Evolutionary conservation across 108 stramenopile genomes (phyloP), one percentile per base, ranked within the genome.

Genomic region (Fragilaria crotonensis): DNA sequence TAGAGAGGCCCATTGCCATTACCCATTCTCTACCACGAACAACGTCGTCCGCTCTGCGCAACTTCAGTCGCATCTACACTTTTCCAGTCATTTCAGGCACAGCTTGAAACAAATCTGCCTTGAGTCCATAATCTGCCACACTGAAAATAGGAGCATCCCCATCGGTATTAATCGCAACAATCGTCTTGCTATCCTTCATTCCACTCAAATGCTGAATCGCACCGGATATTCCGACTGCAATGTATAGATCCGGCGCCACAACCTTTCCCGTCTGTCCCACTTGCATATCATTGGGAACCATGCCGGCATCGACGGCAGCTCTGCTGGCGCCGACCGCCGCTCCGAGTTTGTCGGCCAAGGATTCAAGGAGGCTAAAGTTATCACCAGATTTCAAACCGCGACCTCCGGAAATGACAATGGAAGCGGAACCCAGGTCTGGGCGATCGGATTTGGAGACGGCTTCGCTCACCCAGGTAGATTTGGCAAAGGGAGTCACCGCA

Each of bases 131-230:
- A 85, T 99, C 98, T 4, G 96, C 93, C 9, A 98, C 96, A 62
- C 93, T 89, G 64, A 99, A 97, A 66, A 99, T 99, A 44, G 99
- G 99, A 9, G 99, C 99, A 63, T 99, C 99, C 27, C 83, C 71
- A 83, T 99, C 99, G 70, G 95, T 98, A 71, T 99, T 99, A 75
- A 99, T 98, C 57, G 96, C 96, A 21, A 99, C 97, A 75, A 99
- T 98, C 25, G 89, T 91, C 71, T 99, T 99, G 67, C 82, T 83
- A 75, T 99, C 99, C 67, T 98, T 99, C 99, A 99, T 99, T 58
- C 99, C 99, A 44, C 78, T 76, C 49, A 99, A 80, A 74, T 99
- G 99, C 70, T 99, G 99, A 76, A 99, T 99, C n/a, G 99, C 99
- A 20, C 99, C 99, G n/a, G 84, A 87, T 72, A 99, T 99, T 45